Conservation (phyloP, 441 rosid species). For the Erodium texanum region DNA sequence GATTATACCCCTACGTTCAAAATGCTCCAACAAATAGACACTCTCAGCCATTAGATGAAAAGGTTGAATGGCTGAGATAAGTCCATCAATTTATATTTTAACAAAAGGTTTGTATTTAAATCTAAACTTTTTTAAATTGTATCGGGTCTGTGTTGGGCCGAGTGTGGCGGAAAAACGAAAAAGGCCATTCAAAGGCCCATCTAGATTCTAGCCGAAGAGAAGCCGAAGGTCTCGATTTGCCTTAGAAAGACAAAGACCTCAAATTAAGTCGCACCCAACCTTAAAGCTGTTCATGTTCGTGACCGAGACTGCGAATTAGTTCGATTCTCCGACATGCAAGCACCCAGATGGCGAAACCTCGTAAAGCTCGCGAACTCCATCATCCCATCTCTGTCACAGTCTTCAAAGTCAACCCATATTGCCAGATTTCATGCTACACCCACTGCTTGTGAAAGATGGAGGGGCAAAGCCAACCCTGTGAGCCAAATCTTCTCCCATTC, state of each 20-base stretch:
- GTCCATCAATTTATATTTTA: too few species aligned
- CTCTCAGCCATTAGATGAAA: too few species aligned
- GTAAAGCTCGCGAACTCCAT: constrained; percentile 26
- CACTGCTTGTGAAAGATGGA: constrained; percentile 34
- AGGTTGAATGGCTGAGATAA: too few species aligned
- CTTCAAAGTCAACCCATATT: constrained; percentile 17
- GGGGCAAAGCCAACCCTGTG: constrained; percentile 36
- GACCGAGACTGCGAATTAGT: not conserved
- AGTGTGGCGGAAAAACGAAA: too few species aligned
- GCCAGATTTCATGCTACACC: constrained; percentile 49
- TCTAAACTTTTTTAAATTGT: too few species aligned
- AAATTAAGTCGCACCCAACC: not conserved
- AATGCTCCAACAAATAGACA: too few species aligned
- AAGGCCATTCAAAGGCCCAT: too few species aligned
- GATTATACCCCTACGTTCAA: too few species aligned
- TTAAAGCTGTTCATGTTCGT: not conserved
- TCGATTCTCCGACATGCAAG: constrained; percentile 29
- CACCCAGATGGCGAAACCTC: constrained; percentile 40
- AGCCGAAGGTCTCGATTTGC: not conserved
- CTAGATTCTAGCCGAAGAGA: too few species aligned
- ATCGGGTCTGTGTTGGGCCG: too few species aligned
- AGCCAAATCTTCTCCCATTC: constrained; percentile 13
- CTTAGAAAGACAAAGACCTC: not conserved
- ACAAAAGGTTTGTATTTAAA: too few species aligned
- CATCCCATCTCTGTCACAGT: constrained; percentile 21